Percentiles rank a stretch among this genome's conserved stretches.
Evolutionary conservation across 768 basidiomycete species (phyloP).

Genomic region (Boletellus ananas): DNA sequence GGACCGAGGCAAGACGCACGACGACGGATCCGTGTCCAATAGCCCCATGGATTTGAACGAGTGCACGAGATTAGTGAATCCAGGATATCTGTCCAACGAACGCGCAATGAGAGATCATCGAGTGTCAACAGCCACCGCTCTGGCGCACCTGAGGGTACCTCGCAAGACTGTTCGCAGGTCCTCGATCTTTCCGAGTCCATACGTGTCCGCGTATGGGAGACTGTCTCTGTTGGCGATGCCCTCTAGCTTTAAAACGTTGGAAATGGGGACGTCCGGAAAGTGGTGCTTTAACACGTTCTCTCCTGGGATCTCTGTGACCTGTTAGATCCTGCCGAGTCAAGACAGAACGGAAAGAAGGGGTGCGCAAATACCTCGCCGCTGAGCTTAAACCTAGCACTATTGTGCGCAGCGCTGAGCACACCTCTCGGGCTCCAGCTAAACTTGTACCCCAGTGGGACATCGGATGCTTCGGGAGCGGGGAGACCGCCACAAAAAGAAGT

Average conservation of each 20-base stretch:
- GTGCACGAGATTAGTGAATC: constrained; percentile 72
- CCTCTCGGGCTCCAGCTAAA: constrained; percentile 93
- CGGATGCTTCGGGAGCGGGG: constrained; percentile 60
- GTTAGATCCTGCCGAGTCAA: background rate
- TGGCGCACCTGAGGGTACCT: constrained; percentile 72
- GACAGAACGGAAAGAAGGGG: background rate
- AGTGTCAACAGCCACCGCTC: background rate
- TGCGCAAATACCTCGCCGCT: constrained; percentile 43
- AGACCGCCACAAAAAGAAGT: constrained; percentile 92
- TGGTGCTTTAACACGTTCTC: constrained; percentile 49
- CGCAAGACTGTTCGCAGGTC: constrained; percentile 65
- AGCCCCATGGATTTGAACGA: constrained; percentile 70
- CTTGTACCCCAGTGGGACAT: constrained; percentile 81
- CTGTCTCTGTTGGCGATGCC: constrained; percentile 87
- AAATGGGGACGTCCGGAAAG: constrained; percentile 68
- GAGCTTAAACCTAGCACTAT: constrained; percentile 65
- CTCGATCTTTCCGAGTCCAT: constrained; percentile 46
- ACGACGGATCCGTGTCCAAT: constrained; percentile 38
- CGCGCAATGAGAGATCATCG: background rate
- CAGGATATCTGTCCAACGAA: constrained; percentile 61
- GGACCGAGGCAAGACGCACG: constrained; percentile 15
- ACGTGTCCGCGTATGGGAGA: constrained; percentile 62
- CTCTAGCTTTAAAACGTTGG: constrained; percentile 62
- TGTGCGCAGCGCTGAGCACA: constrained; percentile 76
- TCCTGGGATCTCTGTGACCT: constrained; percentile 51